Base-by-base conservation (phyloP, 2,329 filamentous ascomycete genomes). In the Aureobasidium leucospermi region DNA sequence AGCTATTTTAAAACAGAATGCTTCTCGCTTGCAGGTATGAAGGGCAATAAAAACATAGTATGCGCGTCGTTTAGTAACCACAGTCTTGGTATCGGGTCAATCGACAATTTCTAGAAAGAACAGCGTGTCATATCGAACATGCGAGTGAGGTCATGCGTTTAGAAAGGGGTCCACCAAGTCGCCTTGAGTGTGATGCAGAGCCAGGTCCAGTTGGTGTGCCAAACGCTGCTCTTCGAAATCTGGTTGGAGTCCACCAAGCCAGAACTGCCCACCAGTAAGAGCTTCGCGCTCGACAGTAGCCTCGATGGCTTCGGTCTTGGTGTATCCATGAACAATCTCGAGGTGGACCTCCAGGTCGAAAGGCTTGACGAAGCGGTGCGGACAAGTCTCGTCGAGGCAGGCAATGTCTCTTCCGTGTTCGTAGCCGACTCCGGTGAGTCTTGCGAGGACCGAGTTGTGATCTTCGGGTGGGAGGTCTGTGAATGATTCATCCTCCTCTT, bases 311-410 rank as follows among this genome's bases (percentile, higher is more conserved):
- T 71, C 69, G 13, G 74, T 70, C 15, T 73, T 69, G 11, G 58
- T 58, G 65, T 75, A 70, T 29, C 67, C 68, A 62, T 80, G 78
- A 4, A 62, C 65, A 53, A 75, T 72, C 60, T 73, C 77, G 72
- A 83, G 74, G 66, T 87, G 84, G 6, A 78, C 70, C 63, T 79
- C 78, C 4, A 85, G 73, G 66, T 86, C 81, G 62, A 82, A 81
- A 39, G 83, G 78, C 47, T 80, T 76, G 60, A 76, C 76, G 72
- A 86, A 86, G 46, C 78, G 76, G 64, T 78, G 73, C n/a, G 71
- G 69, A 66, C 84, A 87, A 6, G 68, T 69, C 3, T 71, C 65
- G 19, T 79, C 67, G 6, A 82, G 68, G 67, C 84, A 87, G 1
- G 74, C 60, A 31, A 85, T 81, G 15, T 74, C 74, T 42, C 74